Evolutionary conservation across 2,329 filamentous ascomycete species (phyloP).

Genomic region (Trichoderma sp.): DNA sequence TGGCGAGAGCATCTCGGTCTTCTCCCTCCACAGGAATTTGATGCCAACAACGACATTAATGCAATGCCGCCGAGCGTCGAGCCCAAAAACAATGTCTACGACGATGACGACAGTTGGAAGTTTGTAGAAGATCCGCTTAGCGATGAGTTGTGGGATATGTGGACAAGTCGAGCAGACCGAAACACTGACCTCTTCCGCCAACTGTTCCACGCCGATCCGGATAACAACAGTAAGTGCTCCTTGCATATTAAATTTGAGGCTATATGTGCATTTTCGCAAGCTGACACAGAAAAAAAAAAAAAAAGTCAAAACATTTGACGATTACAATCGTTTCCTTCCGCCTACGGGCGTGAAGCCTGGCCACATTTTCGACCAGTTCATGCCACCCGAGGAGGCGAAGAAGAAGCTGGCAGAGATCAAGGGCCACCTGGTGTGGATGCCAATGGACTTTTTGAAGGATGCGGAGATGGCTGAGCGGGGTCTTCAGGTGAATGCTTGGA

Average conservation of each 20-base stretch:
- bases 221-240: slow-evolving; percentile 67
- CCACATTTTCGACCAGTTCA: slow-evolving; percentile 81
- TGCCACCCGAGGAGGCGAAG: slow-evolving; percentile 71
- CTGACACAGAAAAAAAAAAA: background rate
- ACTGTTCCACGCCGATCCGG: slow-evolving; percentile 84
- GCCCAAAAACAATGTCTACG: slow-evolving; percentile 63
- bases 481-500: slow-evolving; percentile 80
- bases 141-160: slow-evolving; percentile 67
- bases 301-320: slow-evolving; percentile 79
- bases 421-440: slow-evolving; percentile 94
- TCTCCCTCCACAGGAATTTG: slow-evolving; percentile 69
- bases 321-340: slow-evolving; percentile 80
- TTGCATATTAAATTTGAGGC: background rate
- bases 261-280: background rate
- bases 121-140: slow-evolving; percentile 72
- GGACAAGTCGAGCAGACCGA: slow-evolving; percentile 66
- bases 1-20: slow-evolving; percentile 92
- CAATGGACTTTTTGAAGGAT: slow-evolving; percentile 81
- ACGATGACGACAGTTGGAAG: slow-evolving; percentile 62
- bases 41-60: slow-evolving; percentile 68
- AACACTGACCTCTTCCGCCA: slow-evolving; percentile 79
- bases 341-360: slow-evolving; percentile 74
- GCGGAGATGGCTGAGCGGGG: slow-evolving; percentile 89
- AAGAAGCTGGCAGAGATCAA: slow-evolving; percentile 75
- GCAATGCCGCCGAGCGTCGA: slow-evolving; percentile 70